These are phyloP conservation scores for Garcia nutans DNA, from an alignment of 345 rosid species.

Conservation along the genomic window DNA sequence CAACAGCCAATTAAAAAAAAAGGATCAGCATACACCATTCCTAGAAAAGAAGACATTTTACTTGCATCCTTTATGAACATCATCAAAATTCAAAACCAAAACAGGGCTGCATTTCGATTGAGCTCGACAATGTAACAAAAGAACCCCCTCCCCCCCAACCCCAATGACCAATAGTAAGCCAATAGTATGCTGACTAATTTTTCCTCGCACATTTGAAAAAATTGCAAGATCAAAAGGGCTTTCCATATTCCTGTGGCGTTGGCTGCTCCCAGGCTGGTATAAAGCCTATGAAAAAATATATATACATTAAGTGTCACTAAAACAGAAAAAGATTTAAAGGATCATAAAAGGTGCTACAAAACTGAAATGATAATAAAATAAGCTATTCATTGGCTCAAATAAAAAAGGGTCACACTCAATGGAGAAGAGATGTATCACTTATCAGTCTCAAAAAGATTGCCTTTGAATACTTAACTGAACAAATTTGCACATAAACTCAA, in stretches of 20 bases:
- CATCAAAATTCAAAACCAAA: slow-evolving; percentile 3
- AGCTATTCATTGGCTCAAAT: neutral
- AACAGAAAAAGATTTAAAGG: neutral
- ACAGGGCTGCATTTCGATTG: neutral
- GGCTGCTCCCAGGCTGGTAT: slow-evolving; percentile 82
- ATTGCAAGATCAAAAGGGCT: slow-evolving; percentile 60
- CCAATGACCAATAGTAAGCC: neutral
- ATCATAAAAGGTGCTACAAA: neutral
- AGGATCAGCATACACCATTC: slow-evolving; percentile 14
- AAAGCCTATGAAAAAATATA: slow-evolving; percentile 52
- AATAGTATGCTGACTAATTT: slow-evolving; percentile 14
- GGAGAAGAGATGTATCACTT: neutral
- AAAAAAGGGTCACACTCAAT: neutral
- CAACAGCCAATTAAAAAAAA: neutral
- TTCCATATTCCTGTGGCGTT: slow-evolving; percentile 61
- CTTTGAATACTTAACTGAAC: neutral
- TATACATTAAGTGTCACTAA: neutral
- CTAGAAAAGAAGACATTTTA: slow-evolving; percentile 8
- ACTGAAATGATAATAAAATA: neutral
- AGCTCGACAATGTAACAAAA: slow-evolving; percentile 11
- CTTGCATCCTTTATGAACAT: neutral
- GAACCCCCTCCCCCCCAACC: neutral
- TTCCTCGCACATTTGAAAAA: slow-evolving; percentile 3
- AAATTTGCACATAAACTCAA: neutral
- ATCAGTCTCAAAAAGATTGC: neutral